These are phyloP conservation scores for Fusarium citri DNA, from an alignment of 2,329 filamentous ascomycete species.

Conservation along the genomic window DNA sequence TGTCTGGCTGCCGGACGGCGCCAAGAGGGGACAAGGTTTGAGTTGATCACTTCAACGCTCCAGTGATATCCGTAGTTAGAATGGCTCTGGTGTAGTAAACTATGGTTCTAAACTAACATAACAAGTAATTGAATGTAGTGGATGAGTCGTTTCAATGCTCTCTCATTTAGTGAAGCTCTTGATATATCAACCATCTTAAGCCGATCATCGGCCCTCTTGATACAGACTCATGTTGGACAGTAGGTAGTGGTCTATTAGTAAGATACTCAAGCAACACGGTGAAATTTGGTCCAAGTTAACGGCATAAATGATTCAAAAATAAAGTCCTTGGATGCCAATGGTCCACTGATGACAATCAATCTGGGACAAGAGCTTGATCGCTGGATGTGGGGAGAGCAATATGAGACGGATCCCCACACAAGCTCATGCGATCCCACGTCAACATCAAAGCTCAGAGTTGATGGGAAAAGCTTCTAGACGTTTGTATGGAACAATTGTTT, in stretches of 20 bases:
- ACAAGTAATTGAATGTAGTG: background rate
- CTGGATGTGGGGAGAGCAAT: constrained; percentile 30
- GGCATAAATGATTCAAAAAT: constrained; percentile 12
- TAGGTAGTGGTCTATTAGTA: background rate
- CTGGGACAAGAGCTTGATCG: constrained; percentile 24
- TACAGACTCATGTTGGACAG: background rate
- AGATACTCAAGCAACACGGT: background rate
- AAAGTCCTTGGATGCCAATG: constrained; percentile 18
- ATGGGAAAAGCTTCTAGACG: constrained; percentile 23
- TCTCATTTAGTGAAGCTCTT: background rate
- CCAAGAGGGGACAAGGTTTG: constrained; percentile 34
- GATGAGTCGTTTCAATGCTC: background rate
- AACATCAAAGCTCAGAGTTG: constrained; percentile 12
- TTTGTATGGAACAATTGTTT: constrained; percentile 15
- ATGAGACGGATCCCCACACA: constrained; percentile 37
- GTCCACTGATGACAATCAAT: constrained; percentile 17
- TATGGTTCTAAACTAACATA: background rate
- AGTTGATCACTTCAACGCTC: constrained; percentile 2
- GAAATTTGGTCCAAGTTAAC: background rate
- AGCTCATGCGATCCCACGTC: constrained; percentile 30
- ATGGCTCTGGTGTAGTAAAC: background rate
- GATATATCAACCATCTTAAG: background rate
- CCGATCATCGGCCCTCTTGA: background rate
- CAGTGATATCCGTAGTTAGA: background rate
- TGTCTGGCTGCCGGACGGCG: constrained; percentile 16